phyloP scores from a whole-genome alignment of 2,329 filamentous ascomycete genomes.

The Acephala macrosclerotiorum region DNA sequence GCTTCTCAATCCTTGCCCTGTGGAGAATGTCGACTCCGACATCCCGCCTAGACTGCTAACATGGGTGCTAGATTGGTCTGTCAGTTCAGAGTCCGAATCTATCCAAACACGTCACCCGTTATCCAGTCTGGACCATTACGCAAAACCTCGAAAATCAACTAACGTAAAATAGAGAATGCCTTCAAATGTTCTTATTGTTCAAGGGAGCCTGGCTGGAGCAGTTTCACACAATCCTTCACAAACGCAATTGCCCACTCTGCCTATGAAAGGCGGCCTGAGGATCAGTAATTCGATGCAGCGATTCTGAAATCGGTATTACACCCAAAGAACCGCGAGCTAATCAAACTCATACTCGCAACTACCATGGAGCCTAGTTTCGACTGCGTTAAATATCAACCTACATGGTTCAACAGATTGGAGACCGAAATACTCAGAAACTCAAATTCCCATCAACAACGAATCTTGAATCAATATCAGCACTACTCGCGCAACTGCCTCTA shows the following conservation, averaged over 20 bases:
- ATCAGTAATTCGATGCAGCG: neutral
- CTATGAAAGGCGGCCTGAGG: too few relatives aligned
- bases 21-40: neutral
- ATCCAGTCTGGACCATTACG: too few relatives aligned
- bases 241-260: neutral
- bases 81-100: neutral
- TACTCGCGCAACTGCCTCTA: neutral
- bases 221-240: neutral
- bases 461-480: neutral
- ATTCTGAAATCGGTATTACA: neutral
- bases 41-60: neutral
- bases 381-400: neutral
- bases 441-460: neutral
- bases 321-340: neutral
- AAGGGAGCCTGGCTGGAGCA: neutral
- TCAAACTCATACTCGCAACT: neutral
- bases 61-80: conserved; percentile 13
- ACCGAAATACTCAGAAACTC: too few relatives aligned
- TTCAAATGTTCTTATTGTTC: neutral
- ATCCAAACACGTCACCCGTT: too few relatives aligned
- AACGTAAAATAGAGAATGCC: too few relatives aligned
- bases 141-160: too few relatives aligned
- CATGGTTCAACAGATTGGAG: neutral
- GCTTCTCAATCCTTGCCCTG: neutral
- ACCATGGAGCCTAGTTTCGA: neutral